phyloP scores from a whole-genome alignment of 2,329 filamentous ascomycete genomes.

The Beauveria sp. region DNA sequence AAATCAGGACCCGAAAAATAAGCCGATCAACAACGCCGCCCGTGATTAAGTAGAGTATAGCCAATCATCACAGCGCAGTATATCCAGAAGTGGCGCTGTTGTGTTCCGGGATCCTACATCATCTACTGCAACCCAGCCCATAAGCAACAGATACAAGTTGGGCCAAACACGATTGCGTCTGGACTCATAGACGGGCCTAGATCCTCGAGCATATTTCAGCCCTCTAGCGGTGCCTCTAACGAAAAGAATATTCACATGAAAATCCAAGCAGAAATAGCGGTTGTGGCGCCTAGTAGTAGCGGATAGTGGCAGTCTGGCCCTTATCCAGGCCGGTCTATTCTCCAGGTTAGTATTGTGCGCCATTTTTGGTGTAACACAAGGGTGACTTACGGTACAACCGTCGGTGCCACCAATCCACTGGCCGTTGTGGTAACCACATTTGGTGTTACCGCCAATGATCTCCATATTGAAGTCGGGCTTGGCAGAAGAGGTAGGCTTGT shows the following conservation, averaged over 20 bases:
- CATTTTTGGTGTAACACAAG: neutral
- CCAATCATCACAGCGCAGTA: constrained; percentile 6
- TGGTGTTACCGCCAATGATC: constrained; percentile 56
- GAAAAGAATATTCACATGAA: constrained; percentile 12
- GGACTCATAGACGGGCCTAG: neutral
- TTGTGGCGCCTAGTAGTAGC: constrained; percentile 30
- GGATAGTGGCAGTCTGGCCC: constrained; percentile 36
- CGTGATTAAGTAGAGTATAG: neutral
- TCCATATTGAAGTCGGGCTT: constrained; percentile 72
- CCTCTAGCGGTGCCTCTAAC: neutral
- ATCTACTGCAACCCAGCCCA: neutral
- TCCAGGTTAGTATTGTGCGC: constrained; percentile 15
- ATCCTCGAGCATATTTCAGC: neutral
- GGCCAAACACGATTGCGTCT: neutral
- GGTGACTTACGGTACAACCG: constrained; percentile 73
- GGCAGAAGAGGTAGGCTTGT: constrained; percentile 64
- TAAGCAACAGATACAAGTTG: neutral
- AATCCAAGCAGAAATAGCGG: constrained; percentile 21
- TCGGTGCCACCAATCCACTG: constrained; percentile 48
- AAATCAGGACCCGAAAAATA: neutral
- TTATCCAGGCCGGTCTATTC: constrained; percentile 34
- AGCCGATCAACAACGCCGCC: neutral
- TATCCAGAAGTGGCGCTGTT: constrained; percentile 9
- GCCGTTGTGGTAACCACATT: constrained; percentile 61
- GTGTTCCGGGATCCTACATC: neutral